Percentiles rank a stretch among this genome's conserved stretches.
These are phyloP conservation scores for Apiotrichum porosum DNA, from an alignment of 1,284 basidiomycete species.

Conservation along the genomic window DNA sequence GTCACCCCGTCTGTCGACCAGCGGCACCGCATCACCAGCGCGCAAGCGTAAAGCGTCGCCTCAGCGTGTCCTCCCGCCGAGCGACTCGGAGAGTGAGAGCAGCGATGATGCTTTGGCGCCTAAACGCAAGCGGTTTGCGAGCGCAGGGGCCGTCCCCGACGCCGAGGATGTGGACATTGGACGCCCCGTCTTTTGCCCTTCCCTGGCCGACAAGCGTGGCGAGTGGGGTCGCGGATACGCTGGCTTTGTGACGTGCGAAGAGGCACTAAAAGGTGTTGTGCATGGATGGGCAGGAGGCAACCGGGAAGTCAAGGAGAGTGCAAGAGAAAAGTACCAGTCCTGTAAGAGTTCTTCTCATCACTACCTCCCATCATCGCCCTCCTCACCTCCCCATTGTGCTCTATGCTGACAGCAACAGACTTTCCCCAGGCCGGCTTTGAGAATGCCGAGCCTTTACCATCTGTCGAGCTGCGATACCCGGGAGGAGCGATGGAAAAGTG, in stretches of 20 bases:
- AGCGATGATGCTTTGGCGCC: constrained; percentile 23
- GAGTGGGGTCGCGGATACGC: constrained; percentile 40
- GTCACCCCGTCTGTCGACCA: not conserved
- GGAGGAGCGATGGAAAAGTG: constrained; percentile 45
- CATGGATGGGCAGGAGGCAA: constrained; percentile 30
- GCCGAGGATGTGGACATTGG: constrained; percentile 18
- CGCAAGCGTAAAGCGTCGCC: constrained; percentile 6
- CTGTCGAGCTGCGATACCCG: constrained; percentile 48
- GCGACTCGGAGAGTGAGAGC: constrained; percentile 13
- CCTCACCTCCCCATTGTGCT: too few species aligned
- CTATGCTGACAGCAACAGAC: too few species aligned
- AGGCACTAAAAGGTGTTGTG: constrained; percentile 27
- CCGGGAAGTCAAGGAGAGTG: constrained; percentile 9
- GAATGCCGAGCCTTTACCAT: constrained; percentile 36
- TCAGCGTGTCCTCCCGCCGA: constrained; percentile 16
- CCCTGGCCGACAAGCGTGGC: constrained; percentile 32
- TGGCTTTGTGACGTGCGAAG: constrained; percentile 36
- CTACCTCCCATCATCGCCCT: too few species aligned
- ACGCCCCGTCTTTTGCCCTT: constrained; percentile 27
- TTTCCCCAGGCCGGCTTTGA: constrained; percentile 46
- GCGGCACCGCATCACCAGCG: not conserved
- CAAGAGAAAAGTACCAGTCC: constrained; percentile 14
- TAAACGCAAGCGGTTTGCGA: constrained; percentile 11
- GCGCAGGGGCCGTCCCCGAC: not conserved
- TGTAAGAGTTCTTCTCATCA: constrained; percentile 18